Evolutionary conservation across 345 rosid species (phyloP).

Genomic region (Orychophragmus violaceus): DNA sequence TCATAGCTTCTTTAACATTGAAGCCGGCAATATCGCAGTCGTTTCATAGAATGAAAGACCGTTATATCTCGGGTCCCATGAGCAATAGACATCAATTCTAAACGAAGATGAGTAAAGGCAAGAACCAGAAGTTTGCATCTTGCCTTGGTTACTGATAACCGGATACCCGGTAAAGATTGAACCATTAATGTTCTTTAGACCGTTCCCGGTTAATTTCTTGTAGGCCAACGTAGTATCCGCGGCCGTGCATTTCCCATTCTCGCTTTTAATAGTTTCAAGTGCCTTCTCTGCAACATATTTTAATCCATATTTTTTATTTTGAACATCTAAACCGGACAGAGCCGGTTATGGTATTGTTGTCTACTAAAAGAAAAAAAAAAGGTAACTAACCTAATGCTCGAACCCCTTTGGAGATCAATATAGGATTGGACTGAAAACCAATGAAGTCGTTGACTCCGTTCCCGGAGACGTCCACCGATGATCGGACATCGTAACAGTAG

Average conservation of each 20-base stretch:
- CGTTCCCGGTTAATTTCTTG: slow-evolving; percentile 62
- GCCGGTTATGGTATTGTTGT: background rate
- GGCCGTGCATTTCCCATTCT: slow-evolving; percentile 48
- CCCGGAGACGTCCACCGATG: slow-evolving; percentile 42
- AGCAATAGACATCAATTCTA: slow-evolving; percentile 42
- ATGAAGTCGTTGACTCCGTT: slow-evolving; percentile 61
- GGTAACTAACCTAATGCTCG: slow-evolving; percentile 53
- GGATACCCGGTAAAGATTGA: slow-evolving; percentile 67
- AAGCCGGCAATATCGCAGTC: slow-evolving; percentile 54
- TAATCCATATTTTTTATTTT: background rate
- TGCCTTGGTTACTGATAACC: slow-evolving; percentile 79
- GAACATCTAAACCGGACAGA: background rate
- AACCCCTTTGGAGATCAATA: slow-evolving; percentile 47
- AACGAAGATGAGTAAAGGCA: slow-evolving; percentile 55
- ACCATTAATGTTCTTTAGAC: slow-evolving; percentile 62
- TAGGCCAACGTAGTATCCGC: slow-evolving; percentile 49
- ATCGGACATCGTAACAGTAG: slow-evolving; percentile 64
- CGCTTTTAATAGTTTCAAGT: slow-evolving; percentile 41
- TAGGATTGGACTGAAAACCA: slow-evolving; percentile 65
- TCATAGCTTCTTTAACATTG: slow-evolving; percentile 51
- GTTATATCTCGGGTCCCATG: slow-evolving; percentile 75
- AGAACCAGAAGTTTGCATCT: slow-evolving; percentile 75
- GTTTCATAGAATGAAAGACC: slow-evolving; percentile 78
- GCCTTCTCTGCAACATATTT: slow-evolving; percentile 48
- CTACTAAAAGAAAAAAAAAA: background rate